Evolutionary conservation across 2,329 filamentous ascomycete genomes (phyloP), one percentile per base, ranked within the genome.

Genomic region (Neophaeococcomyces aloes): DNA sequence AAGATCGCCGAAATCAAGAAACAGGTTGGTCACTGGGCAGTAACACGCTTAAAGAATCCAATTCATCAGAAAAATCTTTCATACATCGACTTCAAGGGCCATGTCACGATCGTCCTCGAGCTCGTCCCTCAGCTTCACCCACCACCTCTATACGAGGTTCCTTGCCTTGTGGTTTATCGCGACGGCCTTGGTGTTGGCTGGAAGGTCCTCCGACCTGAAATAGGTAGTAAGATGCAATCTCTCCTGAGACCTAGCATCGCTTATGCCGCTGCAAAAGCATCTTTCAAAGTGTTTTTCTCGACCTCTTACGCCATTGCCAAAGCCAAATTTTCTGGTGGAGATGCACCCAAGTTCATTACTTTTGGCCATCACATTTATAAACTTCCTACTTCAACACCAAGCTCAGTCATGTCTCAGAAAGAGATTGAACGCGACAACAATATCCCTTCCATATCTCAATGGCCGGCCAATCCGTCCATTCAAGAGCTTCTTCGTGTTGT

Each of bases 191-290:
- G n/a, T 4, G 38, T 41, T 15, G 49, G 44, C 7, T 55, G 53
- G 53, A 48, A 45, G n/a, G 29, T 30, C 27, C 32, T 55, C 18
- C 42, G 44, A 7, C 43, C 48, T 5, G 48, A 38, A 19, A 18
- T 48, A n/a, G 53, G 53, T 8, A 41, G 40, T 14, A 49, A 44
- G 31, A 43, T 55, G 41, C 42, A 55, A 10, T 43, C 48, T 8
- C 38, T 53, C 4, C 46, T 53, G 21, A 49, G 53, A 42, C 53
- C 53, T 1, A 29, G 50, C 23, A 45, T 47, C 14, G 29, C 52
- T 10, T 37, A 38, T 7, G 36, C 45, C 17, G 53, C 53, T 17
- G 50, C 53, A 25, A 49, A 47, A 39, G 31, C 42, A 15, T 52
- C 49, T 15, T 29, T 52, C 4, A 32, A 40, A 14, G 48, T 44